These are phyloP conservation scores for Lizonia empirigonia DNA, from an alignment of 2,329 filamentous ascomycete genomes.

Conservation along the genomic window DNA sequence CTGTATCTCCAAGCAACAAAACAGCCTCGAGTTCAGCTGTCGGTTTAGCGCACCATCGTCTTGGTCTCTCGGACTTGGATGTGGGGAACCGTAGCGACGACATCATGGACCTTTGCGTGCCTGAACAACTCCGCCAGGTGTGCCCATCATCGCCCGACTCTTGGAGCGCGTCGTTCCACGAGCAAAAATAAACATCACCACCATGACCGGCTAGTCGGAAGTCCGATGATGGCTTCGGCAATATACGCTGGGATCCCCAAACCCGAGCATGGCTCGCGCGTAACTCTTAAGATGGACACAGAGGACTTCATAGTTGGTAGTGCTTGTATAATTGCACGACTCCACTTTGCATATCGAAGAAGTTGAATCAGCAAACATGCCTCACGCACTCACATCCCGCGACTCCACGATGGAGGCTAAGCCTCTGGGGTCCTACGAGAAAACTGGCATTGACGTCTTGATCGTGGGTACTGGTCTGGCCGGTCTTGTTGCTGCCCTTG, in stretches of 20 bases:
- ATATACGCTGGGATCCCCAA: slow-evolving; percentile 28
- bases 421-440: slow-evolving; percentile 59
- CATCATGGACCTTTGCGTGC: slow-evolving; percentile 18
- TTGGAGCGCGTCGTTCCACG: neutral
- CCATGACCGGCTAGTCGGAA: slow-evolving; percentile 10
- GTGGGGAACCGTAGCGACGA: slow-evolving; percentile 43
- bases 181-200: slow-evolving; percentile 13
- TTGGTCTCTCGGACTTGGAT: slow-evolving; percentile 33
- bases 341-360: slow-evolving; percentile 8
- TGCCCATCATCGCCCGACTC: slow-evolving; percentile 21
- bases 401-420: slow-evolving; percentile 55
- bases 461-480: slow-evolving; percentile 49
- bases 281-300: slow-evolving; percentile 23
- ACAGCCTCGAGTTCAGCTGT: slow-evolving; percentile 14
- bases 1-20: slow-evolving; percentile 5
- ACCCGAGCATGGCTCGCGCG: slow-evolving; percentile 21
- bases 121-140: slow-evolving; percentile 20
- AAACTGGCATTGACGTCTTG: slow-evolving; percentile 49
- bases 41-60: slow-evolving; percentile 19
- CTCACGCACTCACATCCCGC: slow-evolving; percentile 52
- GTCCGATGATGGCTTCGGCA: slow-evolving; percentile 28
- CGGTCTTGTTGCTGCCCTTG: slow-evolving; percentile 47
- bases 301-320: slow-evolving; percentile 6
- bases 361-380: slow-evolving; percentile 30
- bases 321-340: slow-evolving; percentile 10